These are phyloP conservation scores for Microthlaspi erraticum DNA, from an alignment of 345 rosid species.

Conservation along the genomic window DNA sequence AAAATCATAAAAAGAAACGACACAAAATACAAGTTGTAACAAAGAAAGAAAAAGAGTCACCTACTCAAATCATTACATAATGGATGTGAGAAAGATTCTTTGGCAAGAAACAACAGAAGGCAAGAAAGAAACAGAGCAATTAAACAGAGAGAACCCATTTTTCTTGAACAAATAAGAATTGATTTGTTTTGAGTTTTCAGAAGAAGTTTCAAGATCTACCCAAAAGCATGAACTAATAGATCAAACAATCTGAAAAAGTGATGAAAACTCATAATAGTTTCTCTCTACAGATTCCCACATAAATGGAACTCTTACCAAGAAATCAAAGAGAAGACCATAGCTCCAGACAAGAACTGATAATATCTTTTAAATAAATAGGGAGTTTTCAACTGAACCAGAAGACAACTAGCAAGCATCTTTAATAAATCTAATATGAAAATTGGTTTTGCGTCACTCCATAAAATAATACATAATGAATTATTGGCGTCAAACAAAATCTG, in stretches of 20 bases:
- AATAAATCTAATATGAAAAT: conserved; percentile 25
- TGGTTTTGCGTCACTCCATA: background rate
- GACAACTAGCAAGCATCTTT: conserved; percentile 26
- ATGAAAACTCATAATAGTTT: background rate
- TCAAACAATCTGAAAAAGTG: conserved; percentile 4
- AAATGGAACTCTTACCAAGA: conserved; percentile 31
- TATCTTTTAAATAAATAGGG: background rate
- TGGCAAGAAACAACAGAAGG: conserved; percentile 51
- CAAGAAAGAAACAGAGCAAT: conserved; percentile 27
- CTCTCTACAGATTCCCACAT: background rate
- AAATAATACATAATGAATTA: conserved; percentile 22
- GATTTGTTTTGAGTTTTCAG: background rate
- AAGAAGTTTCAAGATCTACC: background rate
- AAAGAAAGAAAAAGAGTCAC: conserved; percentile 26
- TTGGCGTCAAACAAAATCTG: background rate
- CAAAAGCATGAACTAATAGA: background rate
- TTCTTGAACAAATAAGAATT: conserved; percentile 10
- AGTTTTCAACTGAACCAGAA: conserved; percentile 18
- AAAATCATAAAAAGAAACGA: conserved; percentile 1
- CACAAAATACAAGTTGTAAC: conserved; percentile 1
- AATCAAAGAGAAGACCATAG: conserved; percentile 31
- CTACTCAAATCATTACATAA: conserved; percentile 69
- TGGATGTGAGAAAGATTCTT: conserved; percentile 52
- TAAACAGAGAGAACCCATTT: conserved; percentile 15
- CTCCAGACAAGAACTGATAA: conserved; percentile 19